A percentile compares a stretch with the other conserved stretches of the same genome.
These are phyloP conservation scores for Pulveroboletus sp. DNA, from an alignment of 768 basidiomycete species.

Conservation along the genomic window DNA sequence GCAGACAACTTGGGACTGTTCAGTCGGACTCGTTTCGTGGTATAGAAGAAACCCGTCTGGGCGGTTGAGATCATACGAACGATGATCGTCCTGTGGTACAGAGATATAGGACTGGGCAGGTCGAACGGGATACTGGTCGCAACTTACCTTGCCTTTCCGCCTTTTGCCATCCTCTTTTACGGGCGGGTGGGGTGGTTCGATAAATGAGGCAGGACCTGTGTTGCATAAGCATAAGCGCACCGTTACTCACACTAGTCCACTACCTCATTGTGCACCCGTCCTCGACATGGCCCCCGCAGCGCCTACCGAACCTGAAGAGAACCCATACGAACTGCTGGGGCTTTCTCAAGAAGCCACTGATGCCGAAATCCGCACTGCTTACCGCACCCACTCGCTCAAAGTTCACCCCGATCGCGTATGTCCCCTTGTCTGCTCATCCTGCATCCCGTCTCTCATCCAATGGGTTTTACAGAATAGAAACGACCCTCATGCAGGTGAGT, in stretches of 20 bases:
- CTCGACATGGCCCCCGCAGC: slow-evolving; percentile 22
- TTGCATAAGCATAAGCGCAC: slow-evolving; percentile 10
- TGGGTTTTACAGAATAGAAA: slow-evolving; percentile 56
- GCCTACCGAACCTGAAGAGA: slow-evolving; percentile 50
- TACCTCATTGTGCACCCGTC: no score
- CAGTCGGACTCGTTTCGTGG: slow-evolving; percentile 64
- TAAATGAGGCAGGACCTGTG: neutral
- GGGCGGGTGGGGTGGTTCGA: neutral
- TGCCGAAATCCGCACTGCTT: slow-evolving; percentile 74
- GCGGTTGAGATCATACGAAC: slow-evolving; percentile 88
- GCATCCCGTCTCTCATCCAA: slow-evolving; percentile 11
- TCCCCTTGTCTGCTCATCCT: slow-evolving; percentile 16
- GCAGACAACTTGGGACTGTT: slow-evolving; percentile 74
- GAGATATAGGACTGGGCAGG: neutral
- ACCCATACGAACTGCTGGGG: slow-evolving; percentile 70
- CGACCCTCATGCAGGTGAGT: slow-evolving; percentile 69
- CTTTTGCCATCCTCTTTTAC: slow-evolving; percentile 45
- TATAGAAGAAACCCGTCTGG: slow-evolving; percentile 90
- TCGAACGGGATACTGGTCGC: neutral
- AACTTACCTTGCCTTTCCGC: slow-evolving; percentile 55
- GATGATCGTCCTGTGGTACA: slow-evolving; percentile 61
- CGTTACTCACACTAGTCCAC: no score
- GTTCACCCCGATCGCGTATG: slow-evolving; percentile 83
- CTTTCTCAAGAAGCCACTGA: slow-evolving; percentile 64
- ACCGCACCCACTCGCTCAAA: slow-evolving; percentile 74